Conservation (phyloP, 2,329 filamentous ascomycete genomes). For the Stromatinia cepivora region DNA sequence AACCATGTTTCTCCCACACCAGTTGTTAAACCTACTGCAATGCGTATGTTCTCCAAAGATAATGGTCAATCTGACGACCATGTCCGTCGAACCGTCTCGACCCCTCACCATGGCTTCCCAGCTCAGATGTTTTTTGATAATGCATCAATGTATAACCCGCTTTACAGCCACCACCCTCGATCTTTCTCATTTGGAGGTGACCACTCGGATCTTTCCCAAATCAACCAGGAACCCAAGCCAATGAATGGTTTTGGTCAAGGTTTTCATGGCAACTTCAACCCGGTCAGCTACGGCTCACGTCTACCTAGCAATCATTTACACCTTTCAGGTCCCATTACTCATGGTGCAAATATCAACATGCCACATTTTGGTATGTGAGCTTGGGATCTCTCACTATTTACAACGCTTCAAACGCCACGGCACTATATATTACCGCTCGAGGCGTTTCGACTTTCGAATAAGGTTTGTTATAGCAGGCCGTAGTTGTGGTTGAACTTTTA, state of each 20-base stretch:
- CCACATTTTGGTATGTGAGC: slow-evolving; percentile 28
- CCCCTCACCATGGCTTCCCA: slow-evolving; percentile 33
- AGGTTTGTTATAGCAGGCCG: slow-evolving; percentile 17
- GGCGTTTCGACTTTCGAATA: slow-evolving; percentile 13
- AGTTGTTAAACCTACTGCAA: slow-evolving; percentile 29
- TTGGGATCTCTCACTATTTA: slow-evolving; percentile 14
- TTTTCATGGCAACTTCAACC: slow-evolving; percentile 30
- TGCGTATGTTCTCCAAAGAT: slow-evolving; percentile 35
- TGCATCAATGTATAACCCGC: slow-evolving; percentile 34
- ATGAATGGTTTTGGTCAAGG: slow-evolving; percentile 21
- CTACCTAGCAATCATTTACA: slow-evolving; percentile 17
- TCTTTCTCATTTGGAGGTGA: slow-evolving; percentile 29
- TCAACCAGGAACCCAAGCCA: slow-evolving; percentile 8
- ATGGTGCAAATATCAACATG: slow-evolving; percentile 21
- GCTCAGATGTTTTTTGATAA: slow-evolving; percentile 35
- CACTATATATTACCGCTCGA: not conserved
- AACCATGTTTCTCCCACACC: slow-evolving; percentile 35
- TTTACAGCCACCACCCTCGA: slow-evolving; percentile 35
- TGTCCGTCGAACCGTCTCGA: slow-evolving; percentile 29
- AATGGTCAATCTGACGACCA: slow-evolving; percentile 30
- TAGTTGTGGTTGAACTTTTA: slow-evolving; percentile 15
- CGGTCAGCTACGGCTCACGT: slow-evolving; percentile 21
- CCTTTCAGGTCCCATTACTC: slow-evolving; percentile 18
- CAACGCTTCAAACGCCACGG: not conserved
- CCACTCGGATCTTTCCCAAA: slow-evolving; percentile 9